Evolutionary conservation across 2,329 filamentous ascomycete species (phyloP).

Genomic region (Incumbomyces lentus): DNA sequence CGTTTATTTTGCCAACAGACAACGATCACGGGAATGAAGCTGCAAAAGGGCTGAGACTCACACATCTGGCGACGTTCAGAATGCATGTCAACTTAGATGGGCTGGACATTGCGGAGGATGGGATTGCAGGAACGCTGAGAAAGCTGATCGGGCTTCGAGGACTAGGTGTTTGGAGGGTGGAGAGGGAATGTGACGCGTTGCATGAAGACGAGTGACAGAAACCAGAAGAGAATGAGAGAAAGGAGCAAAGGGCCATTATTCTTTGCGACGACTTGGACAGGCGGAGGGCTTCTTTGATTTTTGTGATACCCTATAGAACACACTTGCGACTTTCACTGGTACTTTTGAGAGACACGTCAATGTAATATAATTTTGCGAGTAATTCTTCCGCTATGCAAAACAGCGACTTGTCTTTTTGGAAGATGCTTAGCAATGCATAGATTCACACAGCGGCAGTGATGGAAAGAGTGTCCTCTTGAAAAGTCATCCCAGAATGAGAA

Average conservation of each 20-base stretch:
- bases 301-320: too few species aligned
- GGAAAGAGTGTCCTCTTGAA: too few species aligned
- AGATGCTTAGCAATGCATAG: too few species aligned
- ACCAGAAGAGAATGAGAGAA: not conserved
- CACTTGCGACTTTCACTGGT: too few species aligned
- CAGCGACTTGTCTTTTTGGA: too few species aligned
- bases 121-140: conserved; percentile 33
- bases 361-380: too few species aligned
- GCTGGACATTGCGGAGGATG: conserved; percentile 41
- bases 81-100: conserved; percentile 43
- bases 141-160: conserved; percentile 40
- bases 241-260: not conserved
- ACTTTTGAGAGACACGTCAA: too few species aligned
- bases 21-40: conserved; percentile 7
- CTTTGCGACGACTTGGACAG: not conserved
- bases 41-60: conserved; percentile 10
- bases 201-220: not conserved
- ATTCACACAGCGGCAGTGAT: too few species aligned
- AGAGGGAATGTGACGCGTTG: conserved; percentile 20
- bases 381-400: too few species aligned
- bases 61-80: conserved; percentile 32
- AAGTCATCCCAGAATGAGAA: too few species aligned
- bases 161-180: conserved; percentile 39
- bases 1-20: conserved; percentile 14
- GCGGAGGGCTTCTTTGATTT: too few species aligned